Base-by-base conservation (phyloP, 1,284 basidiomycete species). In the Ceratobasidium sp. region DNA sequence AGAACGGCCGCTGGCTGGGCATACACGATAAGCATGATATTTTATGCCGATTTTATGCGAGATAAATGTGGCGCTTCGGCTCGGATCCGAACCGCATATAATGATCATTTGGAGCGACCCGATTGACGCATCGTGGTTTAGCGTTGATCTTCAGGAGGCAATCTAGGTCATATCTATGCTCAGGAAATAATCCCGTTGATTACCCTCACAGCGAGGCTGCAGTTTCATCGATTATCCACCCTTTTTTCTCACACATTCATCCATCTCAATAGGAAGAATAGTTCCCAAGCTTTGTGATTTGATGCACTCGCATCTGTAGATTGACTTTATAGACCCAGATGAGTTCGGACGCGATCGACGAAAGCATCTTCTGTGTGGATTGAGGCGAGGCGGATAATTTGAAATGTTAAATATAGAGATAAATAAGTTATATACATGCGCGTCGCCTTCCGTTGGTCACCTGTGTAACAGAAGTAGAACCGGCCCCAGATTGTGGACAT, bases 211-310 rank as follows among this genome's bases (percentile, higher is more conserved):
- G 23, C 48, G n/a, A 28, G 26, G 2, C n/a, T 9, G 45, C 16
- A 4, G 48, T 50, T 50, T 50, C 48, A 50, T 50, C 48, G 48
- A 23, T 45, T 45, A n/a, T 45, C 10, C 3, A 14, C 14, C 36
- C 14, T 39, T 26, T 50, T 50, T 50, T 50, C 48, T 50, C 23
- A 50, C 48, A 53, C 50, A 53, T 53, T 30, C 50, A 53, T 53
- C 3, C 14, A 53, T 53, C 50, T 53, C 50, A 30, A 30, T 53
- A 53, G 28, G 50, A 30, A 53, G 12, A 28, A 3, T 30, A 30
- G 1, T 53, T 53, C 50, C 23, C 50, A 28, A 9, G 26, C 26
- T 18, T 18, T 28, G 43, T 18, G 18, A 28, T 23, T 23, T 9
- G 50, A 53, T 53, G 50, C 28, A 28, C 18, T 14, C 30, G 18